These are phyloP conservation scores for Byssoonygena ceratinophila DNA, from an alignment of 2,329 filamentous ascomycete species.

Conservation along the genomic window DNA sequence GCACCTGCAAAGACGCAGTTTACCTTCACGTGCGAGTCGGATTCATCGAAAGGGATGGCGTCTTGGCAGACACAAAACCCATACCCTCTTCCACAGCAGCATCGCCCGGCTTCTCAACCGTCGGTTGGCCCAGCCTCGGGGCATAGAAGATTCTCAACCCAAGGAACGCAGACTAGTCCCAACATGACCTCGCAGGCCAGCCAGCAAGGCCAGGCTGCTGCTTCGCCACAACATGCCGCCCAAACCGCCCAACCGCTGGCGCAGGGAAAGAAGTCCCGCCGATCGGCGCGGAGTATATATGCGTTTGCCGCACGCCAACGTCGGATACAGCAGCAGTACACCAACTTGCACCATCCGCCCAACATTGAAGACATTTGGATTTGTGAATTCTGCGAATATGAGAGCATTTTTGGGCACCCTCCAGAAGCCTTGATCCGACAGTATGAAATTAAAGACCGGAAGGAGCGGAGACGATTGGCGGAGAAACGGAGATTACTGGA, in stretches of 20 bases:
- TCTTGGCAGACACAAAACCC: slow-evolving; percentile 53
- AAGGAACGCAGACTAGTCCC: slow-evolving; percentile 48
- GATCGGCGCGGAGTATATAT: slow-evolving; percentile 60
- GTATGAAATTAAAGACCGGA: slow-evolving; percentile 90
- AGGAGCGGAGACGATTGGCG: slow-evolving; percentile 70
- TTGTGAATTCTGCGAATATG: slow-evolving; percentile 97
- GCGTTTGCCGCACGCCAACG: slow-evolving; percentile 65
- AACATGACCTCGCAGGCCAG: slow-evolving; percentile 32
- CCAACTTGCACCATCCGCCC: slow-evolving; percentile 65
- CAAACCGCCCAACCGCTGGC: slow-evolving; percentile 32
- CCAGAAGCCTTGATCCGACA: slow-evolving; percentile 75
- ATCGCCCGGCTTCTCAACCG: slow-evolving; percentile 27
- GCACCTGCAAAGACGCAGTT: slow-evolving; percentile 75
- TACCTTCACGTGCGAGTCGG: slow-evolving; percentile 90
- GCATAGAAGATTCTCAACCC: slow-evolving; percentile 39
- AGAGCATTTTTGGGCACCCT: slow-evolving; percentile 81
- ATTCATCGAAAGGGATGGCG: slow-evolving; percentile 66
- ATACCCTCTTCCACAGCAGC: slow-evolving; percentile 31
- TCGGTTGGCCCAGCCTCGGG: slow-evolving; percentile 27
- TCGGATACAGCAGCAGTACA: slow-evolving; percentile 63
- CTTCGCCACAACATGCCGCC: slow-evolving; percentile 23
- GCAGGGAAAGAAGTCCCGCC: slow-evolving; percentile 53
- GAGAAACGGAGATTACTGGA: slow-evolving; percentile 76
- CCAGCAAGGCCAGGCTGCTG: slow-evolving; percentile 26
- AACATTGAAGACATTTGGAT: slow-evolving; percentile 72